Base-by-base conservation (phyloP, 257 asterid species). In the Salvia hispanica region DNA sequence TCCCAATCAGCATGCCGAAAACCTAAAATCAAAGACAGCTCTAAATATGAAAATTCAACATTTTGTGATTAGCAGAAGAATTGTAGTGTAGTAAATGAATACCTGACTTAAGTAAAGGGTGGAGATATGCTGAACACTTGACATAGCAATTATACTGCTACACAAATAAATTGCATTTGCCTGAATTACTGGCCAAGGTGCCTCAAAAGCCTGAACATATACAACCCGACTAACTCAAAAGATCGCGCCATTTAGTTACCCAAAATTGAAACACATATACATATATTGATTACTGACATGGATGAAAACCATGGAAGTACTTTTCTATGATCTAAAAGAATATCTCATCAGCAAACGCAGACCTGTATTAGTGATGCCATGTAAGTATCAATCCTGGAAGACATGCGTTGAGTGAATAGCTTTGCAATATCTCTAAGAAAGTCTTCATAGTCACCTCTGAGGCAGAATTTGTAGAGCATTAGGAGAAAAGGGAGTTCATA, bases 171-270 rank as follows among this genome's bases (percentile, higher is more conserved):
- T 80, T 15, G 99, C 95, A 36, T 93, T 93, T 44, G 97, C 99
- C 76, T 93, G 99, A 72, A 90, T 83, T 62, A 82, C 92, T 8
- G 99, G 96, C 99, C 99, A 93, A 46, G 97, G 97, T 69, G 99
- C 94, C 82, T 93, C 99, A 68, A 93, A 93, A 62, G 96, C 96
- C 99, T 93, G 95, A 80, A 78, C 46, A 57, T 33, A 52, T 52
- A 60, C 67, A 67, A 68, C 5, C 14, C 51, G 47, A 33, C n/a
- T 53, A 66, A 3, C 65, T 60, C 62, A 74, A 44, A 37, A 51
- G 31, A 25, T 25, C 3, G 3, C 31, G 31, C 31, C 31, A 0
- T 25, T 25, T 25, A 25, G 31, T 0, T 25, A 25, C 31, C 31
- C 31, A 25, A 25, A 25, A 25, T 25, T 25, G 31, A 25, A 25